phyloP scores from a whole-genome alignment of 2,329 filamentous ascomycete genomes.

The Didymella exigua region DNA sequence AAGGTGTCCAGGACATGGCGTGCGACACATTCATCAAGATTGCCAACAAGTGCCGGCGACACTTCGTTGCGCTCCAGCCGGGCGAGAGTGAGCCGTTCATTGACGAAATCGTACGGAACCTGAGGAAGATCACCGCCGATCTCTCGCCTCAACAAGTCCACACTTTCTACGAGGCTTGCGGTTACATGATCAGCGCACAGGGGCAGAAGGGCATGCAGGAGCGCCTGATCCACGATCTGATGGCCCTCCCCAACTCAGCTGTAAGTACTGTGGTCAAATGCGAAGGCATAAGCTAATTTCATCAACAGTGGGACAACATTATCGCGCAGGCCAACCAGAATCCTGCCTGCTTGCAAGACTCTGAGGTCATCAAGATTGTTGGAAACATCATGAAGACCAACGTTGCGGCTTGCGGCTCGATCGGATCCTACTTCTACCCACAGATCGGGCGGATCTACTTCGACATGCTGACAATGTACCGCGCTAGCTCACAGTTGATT shows the following conservation, averaged over 20 bases:
- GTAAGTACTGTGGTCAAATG: constrained; percentile 36
- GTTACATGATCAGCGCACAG: constrained; percentile 98
- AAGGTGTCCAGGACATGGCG: constrained; percentile 99
- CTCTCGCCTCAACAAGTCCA: constrained; percentile 96
- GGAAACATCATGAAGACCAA: constrained; percentile 99
- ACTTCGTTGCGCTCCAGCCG: constrained; percentile 94
- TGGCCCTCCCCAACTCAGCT: constrained; percentile 89
- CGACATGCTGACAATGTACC: constrained; percentile 99
- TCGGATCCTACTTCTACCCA: constrained; percentile 96
- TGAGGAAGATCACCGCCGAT: constrained; percentile 94
- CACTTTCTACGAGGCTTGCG: constrained; percentile 98
- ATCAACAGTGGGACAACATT: constrained; percentile 79
- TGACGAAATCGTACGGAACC: constrained; percentile 94
- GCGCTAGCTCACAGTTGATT: constrained; percentile 93
- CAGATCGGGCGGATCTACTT: constrained; percentile 97
- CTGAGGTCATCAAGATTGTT: constrained; percentile 96
- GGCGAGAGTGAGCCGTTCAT: constrained; percentile 96
- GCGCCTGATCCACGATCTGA: constrained; percentile 85
- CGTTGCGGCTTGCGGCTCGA: constrained; percentile 95
- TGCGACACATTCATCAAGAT: constrained; percentile 99
- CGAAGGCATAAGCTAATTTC: constrained; percentile 18
- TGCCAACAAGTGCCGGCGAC: constrained; percentile 94
- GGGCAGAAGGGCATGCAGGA: constrained; percentile 95
- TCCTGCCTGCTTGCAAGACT: constrained; percentile 84
- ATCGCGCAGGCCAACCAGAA: constrained; percentile 86